Evolutionary conservation across 1,284 basidiomycete genomes (phyloP), one percentile per base, ranked within the genome.

Genomic region (Boletellus deceptivus): DNA sequence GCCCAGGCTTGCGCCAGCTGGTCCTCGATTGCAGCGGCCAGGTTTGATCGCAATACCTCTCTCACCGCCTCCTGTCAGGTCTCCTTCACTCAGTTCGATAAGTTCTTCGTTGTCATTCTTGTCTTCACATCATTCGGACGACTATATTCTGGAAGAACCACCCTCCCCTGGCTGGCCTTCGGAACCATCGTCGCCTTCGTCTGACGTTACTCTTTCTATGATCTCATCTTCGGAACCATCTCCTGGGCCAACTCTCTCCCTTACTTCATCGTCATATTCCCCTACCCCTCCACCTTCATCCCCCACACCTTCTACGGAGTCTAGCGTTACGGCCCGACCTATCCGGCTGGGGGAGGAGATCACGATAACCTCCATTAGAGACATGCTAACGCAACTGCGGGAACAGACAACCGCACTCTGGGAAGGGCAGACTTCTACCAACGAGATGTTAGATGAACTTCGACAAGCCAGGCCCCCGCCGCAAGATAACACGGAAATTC

Each of bases 111-210:
- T 76, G 29, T 87, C 84, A 0, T 89, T 80, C 63, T 59, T 89
- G 48, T 86, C 85, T 1, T 89, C 88, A 10, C 83, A 86, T 56
- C 83, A 89, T 57, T 89, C 87, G 0, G 87, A 90, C 51, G 86
- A 88, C 57, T 62, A 74, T 38, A 78, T 73, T 50, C 59, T 79
- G 40, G 29, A 31, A 5, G 29, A 31, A 31, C 29, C 58, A 6
- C 50, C 56, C 27, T 64, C 67, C 14, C 63, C 70, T 22, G 64
- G 60, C 24, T 68, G 69, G 53, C 54, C 52, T 24, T 69, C 67
- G 1, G 65, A 62, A 36, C 63, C 59, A 1, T 71, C 72, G 4
- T 68, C 67, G 0, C 65, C 68, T 5, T 64, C 67, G 6, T 70
- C 71, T 34, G 55, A 54, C 4, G 6, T 72, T 57, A 49, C 64